Evolutionary conservation across 441 rosid genomes (phyloP).

Genomic region (Capsella rubella): DNA sequence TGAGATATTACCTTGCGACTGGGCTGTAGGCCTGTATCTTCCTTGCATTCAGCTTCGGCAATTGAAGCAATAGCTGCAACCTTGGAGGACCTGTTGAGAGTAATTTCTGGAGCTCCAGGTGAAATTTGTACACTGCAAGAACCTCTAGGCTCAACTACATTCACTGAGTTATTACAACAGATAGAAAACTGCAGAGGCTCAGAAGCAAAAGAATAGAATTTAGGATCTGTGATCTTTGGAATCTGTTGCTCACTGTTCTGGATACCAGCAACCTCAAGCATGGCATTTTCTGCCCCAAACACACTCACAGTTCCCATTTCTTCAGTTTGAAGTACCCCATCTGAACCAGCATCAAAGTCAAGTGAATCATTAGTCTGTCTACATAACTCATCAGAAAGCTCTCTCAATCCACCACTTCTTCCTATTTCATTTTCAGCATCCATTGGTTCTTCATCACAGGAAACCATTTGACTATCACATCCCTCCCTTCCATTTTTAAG

Average conservation of each 20-base stretch:
- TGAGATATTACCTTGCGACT: conserved; percentile 50
- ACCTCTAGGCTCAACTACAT: conserved; percentile 38
- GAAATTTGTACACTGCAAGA: conserved; percentile 39
- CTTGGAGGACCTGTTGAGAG: conserved; percentile 43
- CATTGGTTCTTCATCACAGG: conserved; percentile 32
- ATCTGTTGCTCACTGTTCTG: conserved; percentile 46
- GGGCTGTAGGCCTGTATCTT: conserved; percentile 40
- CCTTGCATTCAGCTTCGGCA: conserved; percentile 49
- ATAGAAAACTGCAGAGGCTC: conserved; percentile 48
- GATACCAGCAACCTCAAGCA: conserved; percentile 45
- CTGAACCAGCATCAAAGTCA: conserved; percentile 46
- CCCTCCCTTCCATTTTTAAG: conserved; percentile 50
- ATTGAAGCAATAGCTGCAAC: conserved; percentile 41
- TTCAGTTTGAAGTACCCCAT: conserved; percentile 43
- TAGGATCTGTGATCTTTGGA: conserved; percentile 49
- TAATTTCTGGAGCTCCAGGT: conserved; percentile 41
- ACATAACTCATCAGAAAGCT: conserved; percentile 30
- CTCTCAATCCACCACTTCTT: conserved; percentile 23
- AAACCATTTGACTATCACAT: conserved; percentile 41
- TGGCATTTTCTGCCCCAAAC: conserved; percentile 36
- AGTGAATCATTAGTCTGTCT: conserved; percentile 14
- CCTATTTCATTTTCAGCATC: conserved; percentile 31
- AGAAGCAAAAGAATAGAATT: conserved; percentile 51
- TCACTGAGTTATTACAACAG: neutral
- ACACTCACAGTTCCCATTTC: conserved; percentile 35